Evolutionary conservation across 2,329 filamentous ascomycete species (phyloP).

Genomic region (Arthroderma sp.): DNA sequence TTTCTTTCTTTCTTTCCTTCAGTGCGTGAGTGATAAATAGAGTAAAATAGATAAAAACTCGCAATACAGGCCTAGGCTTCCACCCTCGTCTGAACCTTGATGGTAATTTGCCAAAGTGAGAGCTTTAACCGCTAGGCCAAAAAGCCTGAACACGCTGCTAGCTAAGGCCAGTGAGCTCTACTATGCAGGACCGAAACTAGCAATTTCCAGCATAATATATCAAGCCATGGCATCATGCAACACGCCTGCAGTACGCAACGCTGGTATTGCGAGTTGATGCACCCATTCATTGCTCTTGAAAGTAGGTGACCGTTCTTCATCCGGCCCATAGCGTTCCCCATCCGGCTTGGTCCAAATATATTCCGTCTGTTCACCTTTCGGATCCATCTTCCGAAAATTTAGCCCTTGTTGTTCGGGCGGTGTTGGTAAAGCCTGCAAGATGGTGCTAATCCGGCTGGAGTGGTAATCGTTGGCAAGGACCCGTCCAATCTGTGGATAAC

Average conservation of each 20-base stretch:
- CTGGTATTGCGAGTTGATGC: constrained; percentile 8
- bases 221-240: constrained; percentile 2
- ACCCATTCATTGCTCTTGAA: constrained; percentile 12
- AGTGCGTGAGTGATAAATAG: too few relatives aligned
- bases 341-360: constrained; percentile 10
- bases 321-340: constrained; percentile 9
- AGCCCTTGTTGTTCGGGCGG: constrained; percentile 10
- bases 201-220: too few relatives aligned
- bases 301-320: constrained; percentile 7
- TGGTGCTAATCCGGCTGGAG: constrained; percentile 6
- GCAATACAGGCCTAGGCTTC: too few relatives aligned
- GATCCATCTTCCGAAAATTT: constrained; percentile 9
- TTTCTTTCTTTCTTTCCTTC: too few relatives aligned
- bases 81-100: too few relatives aligned
- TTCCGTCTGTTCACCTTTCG: constrained; percentile 2
- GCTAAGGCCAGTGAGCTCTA: too few relatives aligned
- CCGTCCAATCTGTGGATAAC: constrained; percentile 6
- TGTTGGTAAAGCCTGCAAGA: constrained; percentile 8
- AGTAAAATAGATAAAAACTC: too few relatives aligned
- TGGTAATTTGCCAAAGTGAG: too few relatives aligned
- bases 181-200: too few relatives aligned
- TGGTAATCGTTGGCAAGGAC: constrained; percentile 6
- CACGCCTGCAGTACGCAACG: constrained; percentile 9
- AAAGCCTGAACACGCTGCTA: too few relatives aligned
- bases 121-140: too few relatives aligned